Conservation (phyloP, 331 rosid genomes). For the Pyrus hybrid region DNA sequence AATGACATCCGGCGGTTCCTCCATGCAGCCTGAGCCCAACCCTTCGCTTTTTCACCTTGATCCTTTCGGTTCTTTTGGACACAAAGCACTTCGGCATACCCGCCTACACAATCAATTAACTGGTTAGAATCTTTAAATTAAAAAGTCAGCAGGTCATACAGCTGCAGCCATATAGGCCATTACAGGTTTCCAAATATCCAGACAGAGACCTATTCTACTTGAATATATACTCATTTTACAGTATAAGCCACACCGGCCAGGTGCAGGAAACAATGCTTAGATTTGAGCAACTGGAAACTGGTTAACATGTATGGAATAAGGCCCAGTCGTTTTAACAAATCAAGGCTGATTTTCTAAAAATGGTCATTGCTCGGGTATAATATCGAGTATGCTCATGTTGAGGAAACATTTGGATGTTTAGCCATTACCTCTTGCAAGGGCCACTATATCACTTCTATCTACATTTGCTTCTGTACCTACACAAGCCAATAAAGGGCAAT, state of each 20-base stretch:
- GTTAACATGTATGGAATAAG: background rate
- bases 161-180: background rate
- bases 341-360: background rate
- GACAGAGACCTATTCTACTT: background rate
- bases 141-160: background rate
- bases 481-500: background rate
- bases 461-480: conserved; percentile 37
- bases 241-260: background rate
- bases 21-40: conserved; percentile 59
- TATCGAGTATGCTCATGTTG: background rate
- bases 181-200: background rate
- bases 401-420: conserved; percentile 16
- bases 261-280: background rate
- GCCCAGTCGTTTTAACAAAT: no score
- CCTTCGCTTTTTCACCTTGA: conserved; percentile 59
- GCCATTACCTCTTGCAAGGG: conserved; percentile 81
- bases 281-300: background rate
- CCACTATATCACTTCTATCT: conserved; percentile 49
- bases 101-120: conserved; percentile 35
- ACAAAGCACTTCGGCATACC: conserved; percentile 66
- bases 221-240: background rate
- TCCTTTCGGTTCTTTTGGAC: conserved; percentile 68
- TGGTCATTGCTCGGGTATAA: background rate
- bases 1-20: conserved; percentile 56
- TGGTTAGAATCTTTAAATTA: background rate